Conservation (phyloP, 495 filamentous ascomycete species). For the Xylaria castorea region DNA sequence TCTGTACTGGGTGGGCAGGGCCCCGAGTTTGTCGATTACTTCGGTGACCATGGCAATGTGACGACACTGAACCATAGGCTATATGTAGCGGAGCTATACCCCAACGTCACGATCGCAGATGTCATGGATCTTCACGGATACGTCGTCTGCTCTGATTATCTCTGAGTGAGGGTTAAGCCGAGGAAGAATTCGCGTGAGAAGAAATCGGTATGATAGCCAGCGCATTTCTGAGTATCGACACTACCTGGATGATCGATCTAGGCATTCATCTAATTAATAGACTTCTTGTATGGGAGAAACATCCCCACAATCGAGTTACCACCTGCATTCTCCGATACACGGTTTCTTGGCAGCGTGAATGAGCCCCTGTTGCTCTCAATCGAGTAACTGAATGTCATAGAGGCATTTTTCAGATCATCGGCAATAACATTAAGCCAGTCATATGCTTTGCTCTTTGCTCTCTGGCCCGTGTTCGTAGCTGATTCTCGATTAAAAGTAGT, state of each 20-base stretch:
- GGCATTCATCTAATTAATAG: not conserved
- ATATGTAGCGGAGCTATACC: conserved; percentile 31
- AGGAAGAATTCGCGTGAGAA: not conserved
- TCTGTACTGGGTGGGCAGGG: conserved; percentile 14
- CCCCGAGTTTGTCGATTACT: conserved; percentile 36
- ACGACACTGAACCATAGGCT: conserved; percentile 47
- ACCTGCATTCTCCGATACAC: not conserved
- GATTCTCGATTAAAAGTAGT: too few relatives aligned
- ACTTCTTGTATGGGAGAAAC: too few relatives aligned
- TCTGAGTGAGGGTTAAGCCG: not conserved
- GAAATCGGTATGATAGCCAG: too few relatives aligned
- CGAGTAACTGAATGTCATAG: not conserved
- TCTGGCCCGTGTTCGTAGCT: too few relatives aligned
- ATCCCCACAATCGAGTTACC: not conserved
- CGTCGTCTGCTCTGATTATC: conserved; percentile 42
- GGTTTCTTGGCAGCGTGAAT: not conserved
- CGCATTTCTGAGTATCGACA: not conserved
- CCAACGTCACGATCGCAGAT: conserved; percentile 42
- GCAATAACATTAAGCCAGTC: too few relatives aligned
- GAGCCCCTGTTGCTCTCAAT: not conserved
- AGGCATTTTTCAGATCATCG: too few relatives aligned
- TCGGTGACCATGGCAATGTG: conserved; percentile 38
- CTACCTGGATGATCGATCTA: not conserved
- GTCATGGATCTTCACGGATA: conserved; percentile 45
- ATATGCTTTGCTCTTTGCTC: too few relatives aligned